Evolutionary conservation across 2,329 filamentous ascomycete genomes (phyloP).

Genomic region (Diaporthe sp.): DNA sequence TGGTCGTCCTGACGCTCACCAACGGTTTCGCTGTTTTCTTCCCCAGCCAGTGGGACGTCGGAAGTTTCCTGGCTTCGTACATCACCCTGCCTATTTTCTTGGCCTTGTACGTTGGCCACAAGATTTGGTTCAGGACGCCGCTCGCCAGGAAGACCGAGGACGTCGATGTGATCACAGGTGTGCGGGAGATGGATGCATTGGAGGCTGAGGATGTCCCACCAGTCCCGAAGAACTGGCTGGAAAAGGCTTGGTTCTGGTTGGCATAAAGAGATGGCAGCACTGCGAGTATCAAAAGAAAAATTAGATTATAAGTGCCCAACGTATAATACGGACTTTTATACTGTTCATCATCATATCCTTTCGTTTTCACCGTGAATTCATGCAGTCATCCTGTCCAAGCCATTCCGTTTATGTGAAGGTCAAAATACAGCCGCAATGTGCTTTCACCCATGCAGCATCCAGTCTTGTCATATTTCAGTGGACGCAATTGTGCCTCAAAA

Average conservation of each 20-base stretch:
- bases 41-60: slow-evolving; percentile 72
- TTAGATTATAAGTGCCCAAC: background rate
- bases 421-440: background rate
- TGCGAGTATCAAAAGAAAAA: background rate
- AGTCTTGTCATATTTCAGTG: too few relatives aligned
- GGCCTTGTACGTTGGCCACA: slow-evolving; percentile 73
- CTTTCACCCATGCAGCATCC: too few relatives aligned
- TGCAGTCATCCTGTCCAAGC: background rate
- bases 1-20: slow-evolving; percentile 76
- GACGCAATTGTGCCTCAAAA: background rate
- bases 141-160: slow-evolving; percentile 59
- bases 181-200: slow-evolving; percentile 74
- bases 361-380: background rate
- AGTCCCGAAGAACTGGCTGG: slow-evolving; percentile 63
- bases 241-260: slow-evolving; percentile 71
- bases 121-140: slow-evolving; percentile 62
- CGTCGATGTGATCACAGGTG: slow-evolving; percentile 70
- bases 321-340: too few relatives aligned
- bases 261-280: slow-evolving; percentile 50
- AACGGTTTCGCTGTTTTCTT: slow-evolving; percentile 85
- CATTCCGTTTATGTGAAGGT: background rate
- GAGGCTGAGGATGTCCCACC: slow-evolving; percentile 62
- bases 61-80: slow-evolving; percentile 76
- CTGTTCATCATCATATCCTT: background rate
- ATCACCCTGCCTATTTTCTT: slow-evolving; percentile 75